A percentile compares a stretch with the other conserved stretches of the same genome.
Conservation (phyloP, 139 green algal species). For the Eudorina sp. region DNA sequence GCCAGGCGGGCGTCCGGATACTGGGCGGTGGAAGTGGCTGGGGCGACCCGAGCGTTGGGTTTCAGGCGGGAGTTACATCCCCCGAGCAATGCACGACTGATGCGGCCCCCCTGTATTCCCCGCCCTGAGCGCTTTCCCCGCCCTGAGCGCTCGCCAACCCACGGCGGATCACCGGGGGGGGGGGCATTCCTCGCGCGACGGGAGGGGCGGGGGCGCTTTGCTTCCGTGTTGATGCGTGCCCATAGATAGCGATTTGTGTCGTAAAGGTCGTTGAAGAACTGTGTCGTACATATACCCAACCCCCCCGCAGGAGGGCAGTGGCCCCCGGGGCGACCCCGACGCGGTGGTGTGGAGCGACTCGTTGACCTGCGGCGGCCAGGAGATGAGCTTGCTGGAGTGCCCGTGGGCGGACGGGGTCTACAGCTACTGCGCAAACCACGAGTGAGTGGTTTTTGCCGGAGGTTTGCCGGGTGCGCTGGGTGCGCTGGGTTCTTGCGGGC, state of each 20-base stretch:
- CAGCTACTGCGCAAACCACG: not conserved
- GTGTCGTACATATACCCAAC: too few species aligned
- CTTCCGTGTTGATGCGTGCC: too few species aligned
- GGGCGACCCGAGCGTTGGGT: not conserved
- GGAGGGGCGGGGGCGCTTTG: too few species aligned
- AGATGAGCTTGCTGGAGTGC: not conserved
- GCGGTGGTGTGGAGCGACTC: not conserved
- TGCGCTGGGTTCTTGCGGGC: not conserved
- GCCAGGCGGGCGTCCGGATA: too few species aligned
- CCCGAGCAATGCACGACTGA: too few species aligned
- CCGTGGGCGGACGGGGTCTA: not conserved
- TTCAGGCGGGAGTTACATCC: too few species aligned
- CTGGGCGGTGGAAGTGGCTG: not conserved
- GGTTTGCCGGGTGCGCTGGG: not conserved
- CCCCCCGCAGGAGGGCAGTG: not conserved
- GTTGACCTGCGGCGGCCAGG: not conserved
- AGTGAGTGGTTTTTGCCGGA: not conserved
- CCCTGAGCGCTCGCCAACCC: too few species aligned
- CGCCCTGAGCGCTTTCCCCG: too few species aligned
- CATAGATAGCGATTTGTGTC: not conserved
- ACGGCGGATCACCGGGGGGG: too few species aligned
- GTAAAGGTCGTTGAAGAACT: not conserved
- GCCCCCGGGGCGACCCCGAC: not conserved
- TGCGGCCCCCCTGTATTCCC: too few species aligned
- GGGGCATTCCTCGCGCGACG: too few species aligned